Evolutionary conservation across 78 protist genomes (phyloP), one percentile per base, ranked within the genome.

Genomic region (Planoprotostelium fungivorum): DNA sequence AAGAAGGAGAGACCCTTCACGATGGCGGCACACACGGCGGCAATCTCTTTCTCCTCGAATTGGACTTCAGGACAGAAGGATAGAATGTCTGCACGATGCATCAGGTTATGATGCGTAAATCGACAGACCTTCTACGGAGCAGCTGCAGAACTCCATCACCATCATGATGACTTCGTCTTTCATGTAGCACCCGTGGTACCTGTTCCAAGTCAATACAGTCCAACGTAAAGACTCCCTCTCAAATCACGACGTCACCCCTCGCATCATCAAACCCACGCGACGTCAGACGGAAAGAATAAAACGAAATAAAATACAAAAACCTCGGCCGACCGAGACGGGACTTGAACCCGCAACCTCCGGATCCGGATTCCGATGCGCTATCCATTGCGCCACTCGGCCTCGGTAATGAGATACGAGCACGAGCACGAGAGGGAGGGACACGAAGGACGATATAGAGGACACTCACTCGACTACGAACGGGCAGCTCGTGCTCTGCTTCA

Each of bases 1-100:
- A 92, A 38, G 84, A 89, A 92, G 29, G 89, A 91, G 63, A 92
- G 90, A 0, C 94, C 94, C 28, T 92, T 92, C 84, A 92, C 91
- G 36, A 92, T 91, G 84, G 92, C 94, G 1, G 94, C 94, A 51
- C 94, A 92, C 36, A 92, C 94, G 0, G 94, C 94, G 0, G 94
- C 94, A 23, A 92, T 92, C 51, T 92, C 94, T 1, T 88, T 51
- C 94, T 34, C 89, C 94, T 0, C 51, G 84, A 37, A 92, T 34
- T 23, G 90, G 36, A 37, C 89, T 92, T 35, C 84, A 38, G 39
- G 92, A 88, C 34, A 92, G 31, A 37, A 89, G 90, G 29, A 92
- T 88, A 63, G 88, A 87, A 73, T 92, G 92, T 63, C 89, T 51
- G 0, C 73, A 16, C n/a, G n/a, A n/a, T 51, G 31, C 31, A 51